Evolutionary conservation across 2,329 filamentous ascomycete species (phyloP), one percentile per base, ranked within the genome.

Genomic region (Cladophialophora bantiana): DNA sequence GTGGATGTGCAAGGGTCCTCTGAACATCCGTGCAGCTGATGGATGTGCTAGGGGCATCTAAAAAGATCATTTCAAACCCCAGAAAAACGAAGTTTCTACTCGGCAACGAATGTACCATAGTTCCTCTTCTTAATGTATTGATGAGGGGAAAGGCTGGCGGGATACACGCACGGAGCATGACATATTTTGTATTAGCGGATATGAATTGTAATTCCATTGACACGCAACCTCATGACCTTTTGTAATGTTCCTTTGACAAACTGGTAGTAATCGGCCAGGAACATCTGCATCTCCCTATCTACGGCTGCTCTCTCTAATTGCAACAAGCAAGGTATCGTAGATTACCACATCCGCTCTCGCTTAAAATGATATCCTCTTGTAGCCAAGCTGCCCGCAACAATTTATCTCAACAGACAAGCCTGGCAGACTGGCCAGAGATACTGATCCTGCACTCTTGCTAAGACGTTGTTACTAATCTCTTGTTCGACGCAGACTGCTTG

Each of bases 1-100:
- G 6, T 40, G 57, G 26, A 42, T 15, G 20, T 66, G 64, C 42
- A 62, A 62, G 58, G 64, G 64, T 10, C 58, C 64, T 20, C 31
- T 55, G 32, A 35, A 55, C 32, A 55, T 55, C 20, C 45, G 26
- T 20, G 20, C 10, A 18, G 45, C 45, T 18, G 45, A 50, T 12
- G 45, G 45, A 26, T 50, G 45, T 50, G 45, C 45, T 18, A 50
- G 45, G 15, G 15, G 45, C 18, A 13, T 50, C 9, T 50, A 50
- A 26, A 31, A 5, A 12, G 26, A 3, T 26, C 18, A 50, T 26
- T 18, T 26, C 18, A 10, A 50, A 1, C 42, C 12, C 2, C 20
- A 13, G 1, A 48, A 5, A 50, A 26, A 26, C 26, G 26, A 26
- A 10, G 2, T 18, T 6, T 9, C 20, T 50, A 31, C 15, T 15